Evolutionary conservation across 2,329 filamentous ascomycete genomes (phyloP).

Genomic region (Paecilomyces formosus): DNA sequence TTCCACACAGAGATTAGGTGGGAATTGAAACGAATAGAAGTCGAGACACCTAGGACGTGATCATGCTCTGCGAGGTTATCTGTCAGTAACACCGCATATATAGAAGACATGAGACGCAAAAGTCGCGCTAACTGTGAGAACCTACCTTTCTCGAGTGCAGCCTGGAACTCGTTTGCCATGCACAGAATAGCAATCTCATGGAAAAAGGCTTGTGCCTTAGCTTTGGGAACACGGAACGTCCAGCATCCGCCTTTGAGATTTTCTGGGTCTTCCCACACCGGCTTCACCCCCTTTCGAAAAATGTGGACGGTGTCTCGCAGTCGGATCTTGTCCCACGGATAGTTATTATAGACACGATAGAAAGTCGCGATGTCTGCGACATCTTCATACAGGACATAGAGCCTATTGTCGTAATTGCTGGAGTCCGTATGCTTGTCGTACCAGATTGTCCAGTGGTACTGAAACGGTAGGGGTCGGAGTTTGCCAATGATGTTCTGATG

Average conservation of each 20-base stretch:
- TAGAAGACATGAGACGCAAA: background rate
- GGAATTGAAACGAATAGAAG: slow-evolving; percentile 82
- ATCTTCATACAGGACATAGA: slow-evolving; percentile 32
- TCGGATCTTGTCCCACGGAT: slow-evolving; percentile 66
- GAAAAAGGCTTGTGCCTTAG: slow-evolving; percentile 47
- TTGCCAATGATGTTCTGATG: slow-evolving; percentile 38
- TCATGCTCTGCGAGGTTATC: slow-evolving; percentile 56
- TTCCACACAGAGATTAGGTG: slow-evolving; percentile 91
- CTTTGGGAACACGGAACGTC: slow-evolving; percentile 85
- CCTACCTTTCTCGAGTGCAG: slow-evolving; percentile 74
- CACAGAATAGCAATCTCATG: slow-evolving; percentile 28
- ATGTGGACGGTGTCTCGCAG: slow-evolving; percentile 72
- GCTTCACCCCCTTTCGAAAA: slow-evolving; percentile 70
- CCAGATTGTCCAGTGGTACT: slow-evolving; percentile 43
- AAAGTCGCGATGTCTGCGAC: slow-evolving; percentile 47
- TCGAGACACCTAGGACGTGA: slow-evolving; percentile 76
- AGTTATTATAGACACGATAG: slow-evolving; percentile 77
- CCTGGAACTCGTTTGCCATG: slow-evolving; percentile 34
- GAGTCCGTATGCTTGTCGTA: slow-evolving; percentile 35
- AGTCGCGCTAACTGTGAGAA: slow-evolving; percentile 8
- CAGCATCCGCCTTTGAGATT: slow-evolving; percentile 82
- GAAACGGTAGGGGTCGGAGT: slow-evolving; percentile 38
- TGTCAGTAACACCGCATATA: background rate
- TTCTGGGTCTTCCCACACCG: slow-evolving; percentile 77
- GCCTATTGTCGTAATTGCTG: slow-evolving; percentile 21